Evolutionary conservation across 352 stramenopile species (phyloP), one percentile per base, ranked within the genome.

Genomic region (Globisporangium canariense): DNA sequence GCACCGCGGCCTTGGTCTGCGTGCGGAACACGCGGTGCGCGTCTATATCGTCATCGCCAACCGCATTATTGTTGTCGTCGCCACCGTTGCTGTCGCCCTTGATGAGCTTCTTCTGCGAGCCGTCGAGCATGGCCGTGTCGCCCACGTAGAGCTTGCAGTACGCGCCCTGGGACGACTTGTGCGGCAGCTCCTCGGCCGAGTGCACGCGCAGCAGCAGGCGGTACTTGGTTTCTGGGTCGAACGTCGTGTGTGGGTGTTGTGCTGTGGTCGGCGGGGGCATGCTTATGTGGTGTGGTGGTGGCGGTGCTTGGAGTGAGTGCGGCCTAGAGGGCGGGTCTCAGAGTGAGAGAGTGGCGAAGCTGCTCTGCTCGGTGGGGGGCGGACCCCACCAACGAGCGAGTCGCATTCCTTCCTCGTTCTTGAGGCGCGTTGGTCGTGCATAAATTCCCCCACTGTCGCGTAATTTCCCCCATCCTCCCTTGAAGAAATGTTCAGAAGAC

Each of bases 111-210:
- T 57, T 61, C 41, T 70, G 63, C n/a, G 22, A 62, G 34, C 76
- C 77, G 34, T 65, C 75, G 43, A 82, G 64, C 28, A 90, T 77
- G 18, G 73, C 64, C 38, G 71, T 72, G 6, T 86, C 73, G 5
- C 81, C 83, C 32, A 90, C 41, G 50, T 92, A 90, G n/a, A 90
- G 51, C 65, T 89, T 92, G 60, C 78, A 89, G 68, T 90, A 92
- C 11, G 74, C 78, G 22, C 69, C 61, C 50, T 83, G 73, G 14
- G 78, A 65, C 20, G 81, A 69, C 9, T 70, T 67, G 28, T 79
- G 53, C 38, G 13, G 30, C 30, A 91, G 58, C 13, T 82, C 74
- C 45, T 76, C 65, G 38, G 74, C 80, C 58, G 83, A 91, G 63
- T 90, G 81, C 32, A 92, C 79, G 36, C 81, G 83, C 34, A 92